phyloP scores from a whole-genome alignment of 352 stramenopile genomes.

The Phytophthora capsici region DNA sequence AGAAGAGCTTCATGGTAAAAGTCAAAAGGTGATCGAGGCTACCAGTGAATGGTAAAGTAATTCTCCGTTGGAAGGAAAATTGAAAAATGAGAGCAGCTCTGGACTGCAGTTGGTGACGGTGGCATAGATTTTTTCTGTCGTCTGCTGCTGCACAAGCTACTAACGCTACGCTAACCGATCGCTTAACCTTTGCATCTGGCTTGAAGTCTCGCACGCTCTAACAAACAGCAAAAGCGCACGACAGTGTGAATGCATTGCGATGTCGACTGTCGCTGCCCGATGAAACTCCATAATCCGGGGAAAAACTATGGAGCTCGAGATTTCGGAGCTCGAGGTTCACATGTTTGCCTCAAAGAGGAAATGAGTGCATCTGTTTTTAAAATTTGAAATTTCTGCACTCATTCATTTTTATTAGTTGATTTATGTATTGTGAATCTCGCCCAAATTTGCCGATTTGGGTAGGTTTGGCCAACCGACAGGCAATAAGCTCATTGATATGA shows the following conservation, averaged over 20 bases:
- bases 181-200: conserved; percentile 1
- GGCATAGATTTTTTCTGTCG: conserved; percentile 7
- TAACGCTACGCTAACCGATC: conserved; percentile 3
- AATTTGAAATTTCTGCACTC: too few relatives aligned
- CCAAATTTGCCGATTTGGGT: too few relatives aligned
- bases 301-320: too few relatives aligned
- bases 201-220: background rate
- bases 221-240: conserved; percentile 4
- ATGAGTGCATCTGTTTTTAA: too few relatives aligned
- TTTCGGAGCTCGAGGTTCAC: too few relatives aligned
- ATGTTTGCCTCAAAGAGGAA: too few relatives aligned
- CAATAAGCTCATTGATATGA: too few relatives aligned
- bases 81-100: conserved; percentile 3
- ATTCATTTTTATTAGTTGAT: too few relatives aligned
- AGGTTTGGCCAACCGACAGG: too few relatives aligned
- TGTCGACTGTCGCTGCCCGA: background rate
- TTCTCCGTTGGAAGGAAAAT: conserved; percentile 3
- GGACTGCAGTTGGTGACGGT: background rate
- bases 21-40: background rate
- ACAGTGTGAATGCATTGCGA: background rate
- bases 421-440: too few relatives aligned
- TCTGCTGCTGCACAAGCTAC: conserved; percentile 3
- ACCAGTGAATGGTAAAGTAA: conserved; percentile 3
- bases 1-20: conserved; percentile 43
- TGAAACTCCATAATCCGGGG: too few relatives aligned